Base-by-base conservation (phyloP, 2,329 filamentous ascomycete genomes). In the Trichophyton simii region DNA sequence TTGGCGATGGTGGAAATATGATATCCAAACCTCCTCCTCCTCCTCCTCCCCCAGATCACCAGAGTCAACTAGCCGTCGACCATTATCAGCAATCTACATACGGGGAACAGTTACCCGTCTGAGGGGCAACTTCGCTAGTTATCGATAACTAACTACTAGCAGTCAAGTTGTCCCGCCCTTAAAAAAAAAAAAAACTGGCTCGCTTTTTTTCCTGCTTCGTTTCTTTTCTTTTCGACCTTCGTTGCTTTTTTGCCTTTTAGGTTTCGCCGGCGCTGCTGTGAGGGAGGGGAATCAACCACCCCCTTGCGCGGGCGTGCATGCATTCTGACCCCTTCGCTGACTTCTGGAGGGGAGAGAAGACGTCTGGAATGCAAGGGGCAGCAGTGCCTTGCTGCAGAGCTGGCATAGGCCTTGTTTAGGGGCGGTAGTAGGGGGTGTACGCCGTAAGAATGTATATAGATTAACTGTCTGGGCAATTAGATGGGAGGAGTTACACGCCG, bases 301-400 rank as follows among this genome's bases (percentile, higher is more conserved):
- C 50, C 28, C 31, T 18, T 55, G 50, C 50, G 13, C 50, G 13
- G 20, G 50, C 50, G 9, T 36, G 22, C 46, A 55, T 55, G 50
- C 25, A 36, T 13, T 36, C 50, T 55, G 50, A 36, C 46, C 8
- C 20, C 25, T 28, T 50, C 20, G 20, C 46, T 25, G 22, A 3
- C 25, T 50, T 9, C 20, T 20, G 46, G 25, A 22, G 46, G 46
- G 46, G 46, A 50, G n/a, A 50, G 46, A 50, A 50, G 46, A 50
- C 46, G 46, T 50, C 46, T 50, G 46, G 46, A 50, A 50, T 50
- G 22, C 46, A 50, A 50, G 46, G 46, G 46, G 46, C 54, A 57
- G 28, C 54, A 57, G 31, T 57, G 31, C 54, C 54, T 57, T 57
- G 31, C 54, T 42, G 54, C 38, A 57, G 20, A 9, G 54, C 54